A percentile compares a stretch with the other conserved stretches of the same genome.
Evolutionary conservation across 768 basidiomycete species (phyloP).

Genomic region (Russula compacta): DNA sequence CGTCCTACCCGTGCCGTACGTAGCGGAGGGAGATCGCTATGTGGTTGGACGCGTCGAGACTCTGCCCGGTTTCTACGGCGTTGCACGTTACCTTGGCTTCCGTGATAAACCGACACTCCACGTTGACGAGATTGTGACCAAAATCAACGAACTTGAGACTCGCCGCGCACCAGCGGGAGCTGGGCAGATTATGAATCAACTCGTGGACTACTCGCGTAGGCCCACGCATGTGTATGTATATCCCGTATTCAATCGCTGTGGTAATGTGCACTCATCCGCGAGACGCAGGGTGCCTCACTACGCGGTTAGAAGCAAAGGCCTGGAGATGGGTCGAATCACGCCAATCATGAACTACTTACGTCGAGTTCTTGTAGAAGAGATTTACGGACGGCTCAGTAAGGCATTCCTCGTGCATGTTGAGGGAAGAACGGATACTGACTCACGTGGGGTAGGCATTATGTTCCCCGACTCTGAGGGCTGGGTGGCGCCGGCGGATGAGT

Average conservation of each 20-base stretch:
- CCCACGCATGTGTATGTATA: conserved; percentile 49
- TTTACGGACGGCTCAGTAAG: conserved; percentile 51
- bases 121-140: conserved; percentile 39
- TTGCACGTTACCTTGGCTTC: conserved; percentile 52
- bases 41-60: conserved; percentile 48
- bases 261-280: background rate
- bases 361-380: conserved; percentile 45
- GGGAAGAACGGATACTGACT: background rate
- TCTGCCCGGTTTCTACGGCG: conserved; percentile 50
- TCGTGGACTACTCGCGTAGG: conserved; percentile 32
- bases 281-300: conserved; percentile 46
- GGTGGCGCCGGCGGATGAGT: conserved; percentile 50
- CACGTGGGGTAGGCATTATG: conserved; percentile 36
- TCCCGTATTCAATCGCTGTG: background rate
- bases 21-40: conserved; percentile 44
- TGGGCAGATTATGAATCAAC: conserved; percentile 30
- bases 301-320: conserved; percentile 37
- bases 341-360: conserved; percentile 36
- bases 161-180: conserved; percentile 30
- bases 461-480: conserved; percentile 57
- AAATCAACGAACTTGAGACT: conserved; percentile 42
- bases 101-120: conserved; percentile 35
- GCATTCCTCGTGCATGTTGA: background rate
- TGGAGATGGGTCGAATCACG: conserved; percentile 28
- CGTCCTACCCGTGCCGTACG: conserved; percentile 41